A percentile compares a stretch with the other conserved stretches of the same genome.
These are phyloP conservation scores for Cornus suecica DNA, from an alignment of 148 eudicot genomes.

Conservation along the genomic window DNA sequence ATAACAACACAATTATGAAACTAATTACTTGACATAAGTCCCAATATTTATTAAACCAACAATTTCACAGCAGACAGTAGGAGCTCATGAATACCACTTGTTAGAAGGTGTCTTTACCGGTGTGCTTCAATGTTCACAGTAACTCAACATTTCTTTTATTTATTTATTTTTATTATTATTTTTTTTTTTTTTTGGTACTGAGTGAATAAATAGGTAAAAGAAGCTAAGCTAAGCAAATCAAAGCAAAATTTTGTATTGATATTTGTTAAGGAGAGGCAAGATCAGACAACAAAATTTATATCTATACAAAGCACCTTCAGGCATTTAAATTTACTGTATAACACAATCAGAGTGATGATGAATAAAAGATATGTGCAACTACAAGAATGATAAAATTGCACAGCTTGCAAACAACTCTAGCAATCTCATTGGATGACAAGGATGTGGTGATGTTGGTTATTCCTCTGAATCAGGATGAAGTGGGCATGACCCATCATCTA, in stretches of 20 bases:
- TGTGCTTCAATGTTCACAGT: too few species aligned
- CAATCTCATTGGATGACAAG: neutral
- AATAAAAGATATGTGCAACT: neutral
- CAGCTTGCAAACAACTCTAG: neutral
- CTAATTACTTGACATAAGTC: too few species aligned
- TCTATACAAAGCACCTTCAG: neutral
- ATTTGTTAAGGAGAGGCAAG: neutral
- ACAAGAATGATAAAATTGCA: neutral
- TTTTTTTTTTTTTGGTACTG: too few species aligned
- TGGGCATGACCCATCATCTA: slow-evolving; percentile 90
- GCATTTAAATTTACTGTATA: neutral
- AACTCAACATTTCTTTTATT: too few species aligned
- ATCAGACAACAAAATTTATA: neutral
- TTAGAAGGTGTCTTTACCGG: too few species aligned
- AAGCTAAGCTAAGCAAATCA: neutral
- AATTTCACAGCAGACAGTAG: too few species aligned
- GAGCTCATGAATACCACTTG: too few species aligned
- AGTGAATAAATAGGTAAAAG: neutral
- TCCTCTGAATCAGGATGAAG: slow-evolving; percentile 54
- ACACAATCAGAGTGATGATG: too few species aligned
- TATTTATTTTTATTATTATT: too few species aligned
- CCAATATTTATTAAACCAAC: too few species aligned
- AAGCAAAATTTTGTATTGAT: neutral
- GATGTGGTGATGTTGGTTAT: slow-evolving; percentile 4
- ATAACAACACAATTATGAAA: too few species aligned